Conservation (phyloP, 495 filamentous ascomycete species). For the Xylaria castorea region DNA sequence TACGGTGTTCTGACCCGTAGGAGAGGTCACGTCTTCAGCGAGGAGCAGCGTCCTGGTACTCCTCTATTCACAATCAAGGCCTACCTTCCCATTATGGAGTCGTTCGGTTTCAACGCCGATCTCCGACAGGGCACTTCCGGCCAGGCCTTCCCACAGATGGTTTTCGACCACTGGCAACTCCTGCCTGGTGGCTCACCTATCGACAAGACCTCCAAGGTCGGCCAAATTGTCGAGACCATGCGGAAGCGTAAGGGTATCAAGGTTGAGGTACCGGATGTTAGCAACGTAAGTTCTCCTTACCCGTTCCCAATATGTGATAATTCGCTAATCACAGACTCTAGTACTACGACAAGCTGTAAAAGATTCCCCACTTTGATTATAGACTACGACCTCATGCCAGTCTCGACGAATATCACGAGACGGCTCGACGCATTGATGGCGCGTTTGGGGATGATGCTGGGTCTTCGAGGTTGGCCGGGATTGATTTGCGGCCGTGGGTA, state of each 20-base stretch:
- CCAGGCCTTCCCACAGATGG: slow-evolving; percentile 97
- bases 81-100: slow-evolving; percentile 99
- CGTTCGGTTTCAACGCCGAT: slow-evolving; percentile 99
- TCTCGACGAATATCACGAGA: slow-evolving; percentile 41
- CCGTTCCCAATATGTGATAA: neutral
- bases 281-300: slow-evolving; percentile 76
- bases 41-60: slow-evolving; percentile 97
- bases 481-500: slow-evolving; percentile 41
- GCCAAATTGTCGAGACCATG: slow-evolving; percentile 83
- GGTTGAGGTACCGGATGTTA: slow-evolving; percentile 84
- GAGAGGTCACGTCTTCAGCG: slow-evolving; percentile 97
- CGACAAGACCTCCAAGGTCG: slow-evolving; percentile 84
- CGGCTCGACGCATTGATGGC: slow-evolving; percentile 34
- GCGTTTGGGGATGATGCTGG: slow-evolving; percentile 36
- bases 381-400: slow-evolving; percentile 49
- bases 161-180: slow-evolving; percentile 98
- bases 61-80: slow-evolving; percentile 99
- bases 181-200: slow-evolving; percentile 93
- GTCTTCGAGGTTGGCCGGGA: slow-evolving; percentile 37
- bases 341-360: slow-evolving; percentile 99
- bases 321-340: slow-evolving; percentile 63
- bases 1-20: slow-evolving; percentile 99
- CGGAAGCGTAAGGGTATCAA: slow-evolving; percentile 99
- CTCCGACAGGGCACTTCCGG: slow-evolving; percentile 91
- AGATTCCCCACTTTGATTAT: slow-evolving; percentile 44